These are phyloP conservation scores for Boletales sp. DNA, from an alignment of 768 basidiomycete species.

Conservation along the genomic window DNA sequence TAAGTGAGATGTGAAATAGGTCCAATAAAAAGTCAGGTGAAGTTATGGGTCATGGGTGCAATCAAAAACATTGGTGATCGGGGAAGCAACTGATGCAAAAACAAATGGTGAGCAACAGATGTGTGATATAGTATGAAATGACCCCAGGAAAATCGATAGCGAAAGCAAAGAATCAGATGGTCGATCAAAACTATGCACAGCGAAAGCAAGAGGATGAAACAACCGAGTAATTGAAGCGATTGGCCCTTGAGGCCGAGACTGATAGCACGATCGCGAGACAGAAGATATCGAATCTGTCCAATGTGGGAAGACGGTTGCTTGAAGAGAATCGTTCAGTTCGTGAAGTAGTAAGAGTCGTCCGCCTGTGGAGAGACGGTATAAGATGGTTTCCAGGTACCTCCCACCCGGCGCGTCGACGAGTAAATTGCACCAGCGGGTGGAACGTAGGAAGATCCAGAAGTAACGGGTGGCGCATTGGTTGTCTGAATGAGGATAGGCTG, in stretches of 20 bases:
- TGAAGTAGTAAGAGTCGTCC: constrained; percentile 29
- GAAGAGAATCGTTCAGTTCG: background rate
- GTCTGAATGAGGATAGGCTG: constrained; percentile 28
- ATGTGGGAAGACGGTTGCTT: background rate
- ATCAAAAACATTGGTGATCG: too few relatives aligned
- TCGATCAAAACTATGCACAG: constrained; percentile 22
- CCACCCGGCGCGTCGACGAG: constrained; percentile 52
- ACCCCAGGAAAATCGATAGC: background rate
- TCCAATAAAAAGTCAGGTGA: constrained; percentile 11
- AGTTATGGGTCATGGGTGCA: background rate
- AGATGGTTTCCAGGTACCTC: constrained; percentile 44
- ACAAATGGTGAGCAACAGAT: background rate
- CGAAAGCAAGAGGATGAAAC: constrained; percentile 17
- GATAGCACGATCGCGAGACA: constrained; percentile 1
- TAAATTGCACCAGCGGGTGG: constrained; percentile 55
- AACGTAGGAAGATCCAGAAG: constrained; percentile 33
- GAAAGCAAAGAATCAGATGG: constrained; percentile 13
- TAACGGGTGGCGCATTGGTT: constrained; percentile 14
- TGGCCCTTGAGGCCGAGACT: constrained; percentile 5
- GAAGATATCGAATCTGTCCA: constrained; percentile 14
- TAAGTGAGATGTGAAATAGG: constrained; percentile 17
- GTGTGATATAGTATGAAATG: background rate
- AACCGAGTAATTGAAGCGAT: constrained; percentile 4
- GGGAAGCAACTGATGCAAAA: background rate
- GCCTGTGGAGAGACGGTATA: constrained; percentile 15